Evolutionary conservation across 768 basidiomycete species (phyloP).

Genomic region (Hysterangium stoloniferum): DNA sequence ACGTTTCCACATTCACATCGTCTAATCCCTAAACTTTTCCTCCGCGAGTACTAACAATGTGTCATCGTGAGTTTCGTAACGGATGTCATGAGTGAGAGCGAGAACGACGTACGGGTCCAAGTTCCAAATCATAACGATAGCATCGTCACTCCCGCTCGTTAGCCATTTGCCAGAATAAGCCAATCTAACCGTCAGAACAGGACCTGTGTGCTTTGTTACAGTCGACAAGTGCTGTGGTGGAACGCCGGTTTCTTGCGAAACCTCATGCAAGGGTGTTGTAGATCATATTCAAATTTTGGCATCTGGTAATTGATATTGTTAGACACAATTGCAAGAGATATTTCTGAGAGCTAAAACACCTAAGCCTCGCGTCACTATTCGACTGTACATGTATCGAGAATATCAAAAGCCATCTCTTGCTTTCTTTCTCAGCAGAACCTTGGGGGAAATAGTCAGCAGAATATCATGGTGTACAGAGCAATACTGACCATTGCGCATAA

Average conservation of each 20-base stretch:
- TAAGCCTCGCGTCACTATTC: conserved; percentile 94
- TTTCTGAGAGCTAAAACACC: not conserved
- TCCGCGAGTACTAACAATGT: conserved; percentile 49
- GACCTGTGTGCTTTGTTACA: conserved; percentile 87
- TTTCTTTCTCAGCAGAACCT: conserved; percentile 48
- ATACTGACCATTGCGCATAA: conserved; percentile 62
- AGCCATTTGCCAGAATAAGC: conserved; percentile 89
- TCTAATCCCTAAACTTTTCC: conserved; percentile 92
- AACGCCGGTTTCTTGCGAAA: conserved; percentile 59
- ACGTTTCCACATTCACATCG: conserved; percentile 93
- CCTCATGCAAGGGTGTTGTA: conserved; percentile 78
- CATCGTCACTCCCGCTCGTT: conserved; percentile 94
- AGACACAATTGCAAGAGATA: not conserved
- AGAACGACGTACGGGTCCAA: conserved; percentile 75
- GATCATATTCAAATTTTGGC: conserved; percentile 97
- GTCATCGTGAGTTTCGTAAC: not conserved
- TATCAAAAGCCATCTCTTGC: conserved; percentile 66
- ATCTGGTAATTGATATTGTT: conserved; percentile 34
- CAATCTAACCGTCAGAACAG: conserved; percentile 89
- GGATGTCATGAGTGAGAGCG: not conserved
- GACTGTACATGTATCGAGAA: conserved; percentile 91
- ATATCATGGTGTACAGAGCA: not conserved
- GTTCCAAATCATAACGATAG: conserved; percentile 95
- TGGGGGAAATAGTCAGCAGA: not conserved
- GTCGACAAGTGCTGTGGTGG: conserved; percentile 90